phyloP scores from a whole-genome alignment of 1,284 basidiomycete species.

The Clitocybe nebularis region DNA sequence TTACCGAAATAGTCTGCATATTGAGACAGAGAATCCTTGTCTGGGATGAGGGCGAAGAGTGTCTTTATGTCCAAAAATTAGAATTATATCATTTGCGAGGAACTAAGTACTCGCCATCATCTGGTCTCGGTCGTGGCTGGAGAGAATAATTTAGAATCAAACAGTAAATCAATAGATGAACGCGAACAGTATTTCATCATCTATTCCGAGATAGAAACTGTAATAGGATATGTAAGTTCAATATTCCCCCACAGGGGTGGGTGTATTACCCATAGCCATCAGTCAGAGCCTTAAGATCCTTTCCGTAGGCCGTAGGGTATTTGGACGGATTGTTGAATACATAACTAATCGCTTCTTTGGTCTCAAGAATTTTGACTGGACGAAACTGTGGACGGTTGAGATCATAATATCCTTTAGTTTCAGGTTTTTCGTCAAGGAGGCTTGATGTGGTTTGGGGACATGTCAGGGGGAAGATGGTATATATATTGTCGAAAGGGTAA shows the following conservation, averaged over 20 bases:
- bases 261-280: slow-evolving; percentile 29
- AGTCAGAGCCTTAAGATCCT: slow-evolving; percentile 17
- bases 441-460: slow-evolving; percentile 8
- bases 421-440: slow-evolving; percentile 1
- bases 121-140: slow-evolving; percentile 19
- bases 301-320: slow-evolving; percentile 25
- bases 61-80: slow-evolving; percentile 11
- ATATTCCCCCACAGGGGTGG: background rate
- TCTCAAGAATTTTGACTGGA: slow-evolving; percentile 11
- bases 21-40: slow-evolving; percentile 16
- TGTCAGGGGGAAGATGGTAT: slow-evolving; percentile 20
- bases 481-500: slow-evolving; percentile 20
- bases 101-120: slow-evolving; percentile 16
- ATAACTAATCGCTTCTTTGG: slow-evolving; percentile 23
- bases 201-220: slow-evolving; percentile 24
- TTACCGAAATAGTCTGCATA: slow-evolving; percentile 14
- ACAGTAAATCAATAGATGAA: background rate
- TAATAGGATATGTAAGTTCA: background rate
- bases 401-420: slow-evolving; percentile 4
- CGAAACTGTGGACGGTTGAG: slow-evolving; percentile 11
- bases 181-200: slow-evolving; percentile 25
- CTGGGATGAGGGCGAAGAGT: slow-evolving; percentile 21
- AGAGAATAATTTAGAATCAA: background rate
- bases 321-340: slow-evolving; percentile 28
- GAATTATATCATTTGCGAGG: background rate